These are phyloP conservation scores for Termitomyces sp. DNA, from an alignment of 768 basidiomycete genomes.

Conservation along the genomic window DNA sequence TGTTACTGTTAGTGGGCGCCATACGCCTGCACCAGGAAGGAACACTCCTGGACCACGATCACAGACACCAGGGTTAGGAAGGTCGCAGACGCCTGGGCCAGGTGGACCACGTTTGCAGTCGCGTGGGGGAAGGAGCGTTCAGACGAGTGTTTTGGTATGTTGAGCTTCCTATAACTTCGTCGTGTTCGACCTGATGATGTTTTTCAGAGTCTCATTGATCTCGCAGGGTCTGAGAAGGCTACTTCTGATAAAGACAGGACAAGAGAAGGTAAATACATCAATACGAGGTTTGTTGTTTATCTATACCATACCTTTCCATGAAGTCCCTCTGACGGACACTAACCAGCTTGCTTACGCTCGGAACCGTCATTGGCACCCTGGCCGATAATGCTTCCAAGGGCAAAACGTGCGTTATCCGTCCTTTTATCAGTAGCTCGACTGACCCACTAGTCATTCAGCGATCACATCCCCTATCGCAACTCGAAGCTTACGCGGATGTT, in stretches of 20 bases:
- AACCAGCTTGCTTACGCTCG: conserved; percentile 80
- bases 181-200: conserved; percentile 1
- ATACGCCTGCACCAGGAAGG: conserved; percentile 23
- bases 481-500: conserved; percentile 92
- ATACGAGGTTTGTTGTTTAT: conserved; percentile 53
- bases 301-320: neutral
- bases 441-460: conserved; percentile 32
- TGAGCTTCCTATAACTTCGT: conserved; percentile 15
- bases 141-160: conserved; percentile 64
- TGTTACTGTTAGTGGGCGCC: conserved; percentile 22
- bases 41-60: conserved; percentile 34
- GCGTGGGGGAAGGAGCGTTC: conserved; percentile 73
- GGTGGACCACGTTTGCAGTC: conserved; percentile 60
- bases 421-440: neutral
- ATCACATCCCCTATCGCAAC: conserved; percentile 93
- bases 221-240: conserved; percentile 95
- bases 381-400: conserved; percentile 81
- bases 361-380: conserved; percentile 87
- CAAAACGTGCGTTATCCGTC: conserved; percentile 46
- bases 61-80: conserved; percentile 41
- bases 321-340: conserved; percentile 3
- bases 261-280: conserved; percentile 96
- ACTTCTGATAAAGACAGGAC: conserved; percentile 94
- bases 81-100: conserved; percentile 36
- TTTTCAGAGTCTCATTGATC: conserved; percentile 80